Conservation (phyloP, 495 filamentous ascomycete genomes). For the Aspergillus cavernicola region DNA sequence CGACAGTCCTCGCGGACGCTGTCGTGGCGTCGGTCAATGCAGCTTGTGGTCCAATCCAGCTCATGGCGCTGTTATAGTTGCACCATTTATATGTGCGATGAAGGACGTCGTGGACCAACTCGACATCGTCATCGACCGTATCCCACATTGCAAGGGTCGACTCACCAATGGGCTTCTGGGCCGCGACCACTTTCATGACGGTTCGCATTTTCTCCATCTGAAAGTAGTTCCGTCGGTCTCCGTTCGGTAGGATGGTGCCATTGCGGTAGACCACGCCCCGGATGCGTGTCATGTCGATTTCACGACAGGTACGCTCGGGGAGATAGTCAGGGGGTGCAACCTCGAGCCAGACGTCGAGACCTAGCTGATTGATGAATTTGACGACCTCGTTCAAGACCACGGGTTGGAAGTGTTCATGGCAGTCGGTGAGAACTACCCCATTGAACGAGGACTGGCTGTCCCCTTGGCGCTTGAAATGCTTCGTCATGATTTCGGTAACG, state of each 20-base stretch:
- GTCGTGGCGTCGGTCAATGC: constrained; percentile 8
- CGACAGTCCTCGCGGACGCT: constrained; percentile 3
- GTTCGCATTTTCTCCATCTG: constrained; percentile 17
- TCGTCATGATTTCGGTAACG: neutral
- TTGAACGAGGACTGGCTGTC: constrained; percentile 5
- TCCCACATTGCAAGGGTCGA: constrained; percentile 18
- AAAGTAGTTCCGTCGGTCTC: constrained; percentile 17
- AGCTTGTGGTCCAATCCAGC: constrained; percentile 9
- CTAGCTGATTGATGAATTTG: constrained; percentile 11
- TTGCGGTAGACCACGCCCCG: constrained; percentile 17
- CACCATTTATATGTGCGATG: constrained; percentile 19
- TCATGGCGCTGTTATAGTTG: constrained; percentile 19
- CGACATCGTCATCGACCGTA: constrained; percentile 9
- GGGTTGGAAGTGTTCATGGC: constrained; percentile 10
- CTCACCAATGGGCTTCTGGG: constrained; percentile 15
- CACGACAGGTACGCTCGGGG: constrained; percentile 7
- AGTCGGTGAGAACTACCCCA: constrained; percentile 13
- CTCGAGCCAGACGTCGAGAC: constrained; percentile 16
- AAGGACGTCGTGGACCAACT: constrained; percentile 11
- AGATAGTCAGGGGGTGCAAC: constrained; percentile 9
- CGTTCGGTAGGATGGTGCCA: constrained; percentile 15
- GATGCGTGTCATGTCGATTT: constrained; percentile 17
- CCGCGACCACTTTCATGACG: constrained; percentile 16
- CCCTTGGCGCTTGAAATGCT: neutral
- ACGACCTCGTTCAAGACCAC: constrained; percentile 14